Conservation (phyloP, 2,329 filamentous ascomycete species). For the Penicillium sp. region DNA sequence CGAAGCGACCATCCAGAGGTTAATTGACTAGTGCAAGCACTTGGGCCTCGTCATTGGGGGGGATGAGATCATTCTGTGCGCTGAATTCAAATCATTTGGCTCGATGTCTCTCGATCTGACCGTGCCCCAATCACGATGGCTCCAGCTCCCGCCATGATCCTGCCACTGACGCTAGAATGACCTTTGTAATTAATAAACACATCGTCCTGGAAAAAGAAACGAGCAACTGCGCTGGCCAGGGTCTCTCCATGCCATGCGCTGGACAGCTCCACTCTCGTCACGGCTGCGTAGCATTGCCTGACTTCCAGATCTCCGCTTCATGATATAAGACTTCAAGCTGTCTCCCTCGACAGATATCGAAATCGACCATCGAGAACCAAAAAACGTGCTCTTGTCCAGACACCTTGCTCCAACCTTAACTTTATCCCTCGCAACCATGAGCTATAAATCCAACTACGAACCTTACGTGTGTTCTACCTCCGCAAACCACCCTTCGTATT, state of each 20-base stretch:
- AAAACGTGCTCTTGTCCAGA: constrained; percentile 8
- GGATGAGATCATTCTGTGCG: constrained; percentile 22
- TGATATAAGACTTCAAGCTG: constrained; percentile 26
- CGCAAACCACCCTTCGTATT: not conserved
- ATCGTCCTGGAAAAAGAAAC: constrained; percentile 8
- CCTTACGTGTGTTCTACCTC: constrained; percentile 38
- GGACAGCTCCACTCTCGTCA: constrained; percentile 16
- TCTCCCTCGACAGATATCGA: constrained; percentile 19
- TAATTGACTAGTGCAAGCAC: constrained; percentile 13
- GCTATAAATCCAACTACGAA: constrained; percentile 47
- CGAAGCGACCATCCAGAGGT: constrained; percentile 10
- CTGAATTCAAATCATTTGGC: constrained; percentile 24
- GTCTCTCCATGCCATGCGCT: constrained; percentile 24
- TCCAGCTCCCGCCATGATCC: not conserved
- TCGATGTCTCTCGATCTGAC: constrained; percentile 7
- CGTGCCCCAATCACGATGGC: constrained; percentile 9
- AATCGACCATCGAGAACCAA: constrained; percentile 7
- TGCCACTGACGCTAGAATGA: constrained; percentile 10
- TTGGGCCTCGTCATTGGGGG: constrained; percentile 8
- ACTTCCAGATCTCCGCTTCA: constrained; percentile 18
- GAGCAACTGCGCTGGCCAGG: constrained; percentile 18
- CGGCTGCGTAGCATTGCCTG: not conserved
- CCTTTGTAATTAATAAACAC: not conserved
- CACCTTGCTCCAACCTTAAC: not conserved
- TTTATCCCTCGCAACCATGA: constrained; percentile 31